A percentile compares a stretch with the other conserved stretches of the same genome.
phyloP scores from a whole-genome alignment of 345 rosid species.

The Dovyalis caffra region DNA sequence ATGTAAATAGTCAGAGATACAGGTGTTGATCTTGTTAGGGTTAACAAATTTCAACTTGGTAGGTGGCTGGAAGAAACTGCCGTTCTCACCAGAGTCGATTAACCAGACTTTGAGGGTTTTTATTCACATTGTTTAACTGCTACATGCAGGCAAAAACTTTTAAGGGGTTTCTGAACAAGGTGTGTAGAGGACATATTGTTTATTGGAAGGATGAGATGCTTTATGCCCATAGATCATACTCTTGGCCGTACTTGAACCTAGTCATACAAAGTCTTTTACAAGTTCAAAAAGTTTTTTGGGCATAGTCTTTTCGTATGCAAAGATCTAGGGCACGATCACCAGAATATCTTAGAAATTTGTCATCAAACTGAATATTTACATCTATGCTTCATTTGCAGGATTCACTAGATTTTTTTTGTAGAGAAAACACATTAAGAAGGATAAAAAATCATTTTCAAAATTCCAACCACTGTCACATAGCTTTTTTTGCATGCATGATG shows the following conservation, averaged over 20 bases:
- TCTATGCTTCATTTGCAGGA: neutral
- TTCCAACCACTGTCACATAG: neutral
- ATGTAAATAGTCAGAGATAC: neutral
- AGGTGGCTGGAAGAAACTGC: neutral
- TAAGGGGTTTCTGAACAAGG: neutral
- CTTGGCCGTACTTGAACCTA: neutral
- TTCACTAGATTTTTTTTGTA: neutral
- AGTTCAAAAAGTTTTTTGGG: neutral
- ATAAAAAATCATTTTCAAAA: neutral
- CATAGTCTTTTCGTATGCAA: neutral
- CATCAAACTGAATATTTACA: neutral
- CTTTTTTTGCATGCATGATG: neutral
- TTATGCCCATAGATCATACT: neutral
- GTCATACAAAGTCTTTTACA: neutral
- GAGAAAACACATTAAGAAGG: neutral
- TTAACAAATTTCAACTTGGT: slow-evolving; percentile 1
- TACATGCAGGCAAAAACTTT: neutral
- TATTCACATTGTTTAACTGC: neutral
- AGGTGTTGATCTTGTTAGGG: neutral
- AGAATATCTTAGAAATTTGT: neutral
- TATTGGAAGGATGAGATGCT: neutral
- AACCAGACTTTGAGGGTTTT: neutral
- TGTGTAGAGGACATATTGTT: neutral
- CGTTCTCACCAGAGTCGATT: neutral
- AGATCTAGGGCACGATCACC: neutral